A percentile compares a stretch with the other conserved stretches of the same genome.
Evolutionary conservation across 805 yeast genomes (phyloP).

Genomic region (Ogataea angusta): DNA sequence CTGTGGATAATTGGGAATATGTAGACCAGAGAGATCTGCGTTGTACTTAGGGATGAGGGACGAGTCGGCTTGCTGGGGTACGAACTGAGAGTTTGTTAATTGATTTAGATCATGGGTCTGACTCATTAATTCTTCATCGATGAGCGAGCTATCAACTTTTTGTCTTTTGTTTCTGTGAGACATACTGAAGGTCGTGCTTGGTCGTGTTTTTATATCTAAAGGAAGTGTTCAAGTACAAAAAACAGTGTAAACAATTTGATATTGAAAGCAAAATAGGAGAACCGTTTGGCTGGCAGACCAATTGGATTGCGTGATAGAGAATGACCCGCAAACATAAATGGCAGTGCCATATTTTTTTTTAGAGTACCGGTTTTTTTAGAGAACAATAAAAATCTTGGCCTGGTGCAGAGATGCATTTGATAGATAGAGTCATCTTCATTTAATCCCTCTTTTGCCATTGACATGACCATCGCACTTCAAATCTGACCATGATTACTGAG

Average conservation of each 20-base stretch:
- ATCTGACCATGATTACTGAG: background rate
- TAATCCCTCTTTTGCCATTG: constrained; percentile 2
- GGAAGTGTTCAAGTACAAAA: constrained; percentile 20
- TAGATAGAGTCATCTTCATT: background rate
- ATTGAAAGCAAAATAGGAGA: constrained; percentile 2
- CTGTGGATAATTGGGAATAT: constrained; percentile 15
- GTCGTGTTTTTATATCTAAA: constrained; percentile 15
- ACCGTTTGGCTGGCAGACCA: constrained; percentile 2
- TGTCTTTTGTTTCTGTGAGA: constrained; percentile 21
- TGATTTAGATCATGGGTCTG: constrained; percentile 21
- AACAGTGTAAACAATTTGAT: constrained; percentile 11
- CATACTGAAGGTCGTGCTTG: constrained; percentile 14
- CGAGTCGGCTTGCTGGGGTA: constrained; percentile 17
- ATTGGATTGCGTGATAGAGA: background rate
- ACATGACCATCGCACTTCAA: background rate
- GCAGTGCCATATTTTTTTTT: background rate
- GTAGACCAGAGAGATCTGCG: constrained; percentile 15
- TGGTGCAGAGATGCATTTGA: constrained; percentile 5
- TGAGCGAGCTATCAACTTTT: constrained; percentile 23
- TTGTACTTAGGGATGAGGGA: constrained; percentile 23
- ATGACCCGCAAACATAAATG: background rate
- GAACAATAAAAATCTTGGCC: background rate
- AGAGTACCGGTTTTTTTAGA: background rate
- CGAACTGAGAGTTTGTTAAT: constrained; percentile 15
- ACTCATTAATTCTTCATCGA: constrained; percentile 24